phyloP scores from a whole-genome alignment of 2,329 filamentous ascomycete species.

The Aspergillus neotritici region DNA sequence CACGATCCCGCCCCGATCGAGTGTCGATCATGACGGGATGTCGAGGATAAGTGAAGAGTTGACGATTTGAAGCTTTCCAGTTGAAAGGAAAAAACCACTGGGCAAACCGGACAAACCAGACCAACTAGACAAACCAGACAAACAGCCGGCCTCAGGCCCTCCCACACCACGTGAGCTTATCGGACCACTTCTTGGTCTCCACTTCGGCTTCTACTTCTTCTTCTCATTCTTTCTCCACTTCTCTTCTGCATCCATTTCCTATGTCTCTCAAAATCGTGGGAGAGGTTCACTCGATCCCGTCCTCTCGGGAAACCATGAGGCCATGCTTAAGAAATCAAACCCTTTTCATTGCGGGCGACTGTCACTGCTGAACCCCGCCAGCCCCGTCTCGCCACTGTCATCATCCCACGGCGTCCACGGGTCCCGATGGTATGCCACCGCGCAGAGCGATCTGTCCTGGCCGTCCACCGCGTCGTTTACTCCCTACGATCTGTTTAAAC shows the following conservation, averaged over 20 bases:
- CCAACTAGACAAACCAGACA: no score
- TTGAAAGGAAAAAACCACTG: no score
- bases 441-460: constrained; percentile 32
- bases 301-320: constrained; percentile 29
- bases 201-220: background rate
- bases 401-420: constrained; percentile 15
- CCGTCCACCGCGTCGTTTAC: constrained; percentile 49
- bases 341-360: constrained; percentile 36
- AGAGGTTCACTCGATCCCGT: constrained; percentile 14
- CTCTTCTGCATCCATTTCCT: background rate
- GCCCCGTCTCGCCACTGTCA: constrained; percentile 19
- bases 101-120: no score
- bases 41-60: no score
- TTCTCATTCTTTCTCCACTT: background rate
- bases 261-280: no score
- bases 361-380: constrained; percentile 28
- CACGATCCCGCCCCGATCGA: no score
- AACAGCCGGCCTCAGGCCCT: no score
- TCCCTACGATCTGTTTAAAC: constrained; percentile 82
- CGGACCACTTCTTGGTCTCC: no score
- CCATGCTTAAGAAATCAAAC: constrained; percentile 45
- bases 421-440: constrained; percentile 29
- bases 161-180: no score
- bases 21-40: no score
- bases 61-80: no score